These are phyloP conservation scores for Candida xyloterini DNA, from an alignment of 805 yeast genomes.

Conservation along the genomic window DNA sequence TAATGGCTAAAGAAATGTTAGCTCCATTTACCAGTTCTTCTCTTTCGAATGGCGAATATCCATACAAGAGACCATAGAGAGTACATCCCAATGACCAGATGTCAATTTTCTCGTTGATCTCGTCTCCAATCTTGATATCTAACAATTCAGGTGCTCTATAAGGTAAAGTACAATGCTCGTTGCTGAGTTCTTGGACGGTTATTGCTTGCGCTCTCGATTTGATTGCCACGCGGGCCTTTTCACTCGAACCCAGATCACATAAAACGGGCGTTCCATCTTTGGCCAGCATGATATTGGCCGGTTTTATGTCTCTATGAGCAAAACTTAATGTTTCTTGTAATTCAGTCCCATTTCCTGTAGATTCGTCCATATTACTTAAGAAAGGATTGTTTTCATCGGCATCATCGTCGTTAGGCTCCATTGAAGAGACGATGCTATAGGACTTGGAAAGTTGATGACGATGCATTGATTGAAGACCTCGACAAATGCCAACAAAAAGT, in stretches of 20 bases:
- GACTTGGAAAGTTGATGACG: slow-evolving; percentile 41
- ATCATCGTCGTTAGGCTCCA: slow-evolving; percentile 19
- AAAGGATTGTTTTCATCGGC: slow-evolving; percentile 25
- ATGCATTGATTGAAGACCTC: slow-evolving; percentile 78
- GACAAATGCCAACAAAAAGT: slow-evolving; percentile 63
- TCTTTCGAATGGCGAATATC: slow-evolving; percentile 82
- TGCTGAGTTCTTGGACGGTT: slow-evolving; percentile 74
- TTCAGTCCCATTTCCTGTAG: slow-evolving; percentile 42
- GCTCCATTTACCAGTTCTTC: slow-evolving; percentile 82
- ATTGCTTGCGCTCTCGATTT: slow-evolving; percentile 67
- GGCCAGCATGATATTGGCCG: slow-evolving; percentile 82
- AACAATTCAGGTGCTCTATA: slow-evolving; percentile 89
- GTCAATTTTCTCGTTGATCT: slow-evolving; percentile 72
- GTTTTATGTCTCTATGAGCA: slow-evolving; percentile 86
- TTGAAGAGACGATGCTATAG: slow-evolving; percentile 17
- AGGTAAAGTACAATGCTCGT: slow-evolving; percentile 81
- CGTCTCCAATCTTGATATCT: slow-evolving; percentile 66
- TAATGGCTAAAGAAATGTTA: slow-evolving; percentile 70
- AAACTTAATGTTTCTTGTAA: slow-evolving; percentile 59
- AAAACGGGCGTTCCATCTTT: slow-evolving; percentile 74
- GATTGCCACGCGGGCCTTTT: slow-evolving; percentile 54
- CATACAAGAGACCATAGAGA: slow-evolving; percentile 72
- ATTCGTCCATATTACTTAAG: slow-evolving; percentile 12
- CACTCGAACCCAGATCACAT: slow-evolving; percentile 80
- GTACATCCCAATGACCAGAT: slow-evolving; percentile 93